Conservation (phyloP, 2,329 filamentous ascomycete species). For the Paecilomyces niveus region DNA sequence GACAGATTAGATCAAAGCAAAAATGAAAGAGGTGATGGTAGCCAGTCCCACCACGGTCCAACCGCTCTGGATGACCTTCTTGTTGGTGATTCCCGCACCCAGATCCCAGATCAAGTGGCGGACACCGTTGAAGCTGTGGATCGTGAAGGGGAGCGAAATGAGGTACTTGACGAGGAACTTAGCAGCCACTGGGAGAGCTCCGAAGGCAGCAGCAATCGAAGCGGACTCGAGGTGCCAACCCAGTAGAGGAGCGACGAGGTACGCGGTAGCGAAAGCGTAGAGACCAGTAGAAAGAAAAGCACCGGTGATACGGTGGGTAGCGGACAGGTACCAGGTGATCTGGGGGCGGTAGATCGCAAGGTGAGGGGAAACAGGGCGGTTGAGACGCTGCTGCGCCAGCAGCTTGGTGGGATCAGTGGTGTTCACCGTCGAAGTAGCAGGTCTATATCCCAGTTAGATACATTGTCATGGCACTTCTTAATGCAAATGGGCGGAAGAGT, state of each 20-base stretch:
- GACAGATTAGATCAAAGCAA: conserved; percentile 40
- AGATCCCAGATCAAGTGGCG: conserved; percentile 67
- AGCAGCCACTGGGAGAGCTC: conserved; percentile 49
- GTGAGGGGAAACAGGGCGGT: conserved; percentile 78
- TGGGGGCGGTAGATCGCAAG: conserved; percentile 77
- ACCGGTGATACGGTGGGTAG: conserved; percentile 79
- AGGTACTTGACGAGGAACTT: conserved; percentile 55
- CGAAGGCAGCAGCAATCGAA: conserved; percentile 58
- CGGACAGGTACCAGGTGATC: conserved; percentile 75
- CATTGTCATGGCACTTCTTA: not conserved
- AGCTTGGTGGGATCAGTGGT: conserved; percentile 42
- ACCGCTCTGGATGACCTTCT: conserved; percentile 57
- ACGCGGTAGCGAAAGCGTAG: conserved; percentile 73
- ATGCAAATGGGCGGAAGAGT: not conserved
- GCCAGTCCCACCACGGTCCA: conserved; percentile 57
- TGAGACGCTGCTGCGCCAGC: conserved; percentile 72
- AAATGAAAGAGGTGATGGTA: conserved; percentile 40
- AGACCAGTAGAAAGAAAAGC: conserved; percentile 61
- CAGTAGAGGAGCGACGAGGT: conserved; percentile 70
- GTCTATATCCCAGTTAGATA: conserved; percentile 17
- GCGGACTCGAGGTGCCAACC: conserved; percentile 64
- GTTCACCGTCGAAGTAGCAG: conserved; percentile 21
- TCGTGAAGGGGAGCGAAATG: conserved; percentile 60
- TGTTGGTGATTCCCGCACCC: conserved; percentile 55
- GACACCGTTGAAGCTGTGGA: conserved; percentile 61